Conservation (phyloP, 768 basidiomycete genomes). For the Agrocybe pediades region DNA sequence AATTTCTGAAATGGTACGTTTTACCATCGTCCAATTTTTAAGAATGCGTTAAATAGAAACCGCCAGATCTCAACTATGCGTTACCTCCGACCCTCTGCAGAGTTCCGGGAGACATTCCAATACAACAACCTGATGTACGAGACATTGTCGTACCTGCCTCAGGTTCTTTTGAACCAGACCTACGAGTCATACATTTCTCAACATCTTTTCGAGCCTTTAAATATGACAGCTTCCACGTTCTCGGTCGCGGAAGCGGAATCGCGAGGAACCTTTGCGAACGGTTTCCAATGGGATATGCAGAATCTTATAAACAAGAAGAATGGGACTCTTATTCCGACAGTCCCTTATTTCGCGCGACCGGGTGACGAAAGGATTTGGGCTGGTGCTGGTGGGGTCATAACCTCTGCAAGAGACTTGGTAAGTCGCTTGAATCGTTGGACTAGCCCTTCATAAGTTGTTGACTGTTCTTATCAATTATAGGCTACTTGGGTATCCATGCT, state of each 20-base stretch:
- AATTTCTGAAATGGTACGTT: conserved; percentile 35
- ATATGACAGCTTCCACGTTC: conserved; percentile 42
- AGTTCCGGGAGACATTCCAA: conserved; percentile 41
- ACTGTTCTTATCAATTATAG: conserved; percentile 4
- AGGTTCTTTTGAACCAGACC: conserved; percentile 37
- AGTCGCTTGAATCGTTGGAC: background rate
- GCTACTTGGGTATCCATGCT: conserved; percentile 41
- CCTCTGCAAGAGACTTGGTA: conserved; percentile 43
- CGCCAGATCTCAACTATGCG: conserved; percentile 36
- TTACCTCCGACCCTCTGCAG: conserved; percentile 40
- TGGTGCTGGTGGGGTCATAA: conserved; percentile 42
- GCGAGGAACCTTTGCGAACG: conserved; percentile 35
- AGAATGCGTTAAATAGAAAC: background rate
- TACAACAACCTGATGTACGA: conserved; percentile 51
- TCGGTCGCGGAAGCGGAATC: conserved; percentile 37
- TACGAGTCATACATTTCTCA: conserved; percentile 41
- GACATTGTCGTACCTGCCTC: conserved; percentile 39
- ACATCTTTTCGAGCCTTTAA: conserved; percentile 38
- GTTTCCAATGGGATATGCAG: conserved; percentile 34
- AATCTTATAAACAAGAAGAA: conserved; percentile 30
- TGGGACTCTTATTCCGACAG: conserved; percentile 33
- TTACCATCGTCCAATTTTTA: too few relatives aligned
- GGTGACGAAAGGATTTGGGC: conserved; percentile 42
- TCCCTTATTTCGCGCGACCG: conserved; percentile 41
- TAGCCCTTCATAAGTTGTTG: background rate